Conservation (phyloP, 2,329 filamentous ascomycete genomes). For the Pseudogymnoascus sp. region DNA sequence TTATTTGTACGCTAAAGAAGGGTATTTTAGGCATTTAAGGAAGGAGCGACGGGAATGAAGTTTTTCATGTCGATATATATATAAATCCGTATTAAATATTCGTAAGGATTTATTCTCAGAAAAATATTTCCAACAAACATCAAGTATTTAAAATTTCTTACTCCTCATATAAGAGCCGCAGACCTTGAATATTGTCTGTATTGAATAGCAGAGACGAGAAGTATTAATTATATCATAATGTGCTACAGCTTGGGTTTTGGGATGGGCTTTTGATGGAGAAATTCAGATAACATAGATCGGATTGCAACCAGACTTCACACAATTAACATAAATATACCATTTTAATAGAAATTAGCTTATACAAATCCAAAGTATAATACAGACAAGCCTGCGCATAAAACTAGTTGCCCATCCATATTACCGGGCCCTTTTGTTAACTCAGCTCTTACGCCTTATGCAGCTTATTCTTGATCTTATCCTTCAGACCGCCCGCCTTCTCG, state of each 20-base stretch:
- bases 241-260: not conserved
- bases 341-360: not conserved
- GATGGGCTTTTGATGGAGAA: not conserved
- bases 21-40: not conserved
- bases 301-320: not conserved
- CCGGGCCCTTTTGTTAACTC: not conserved
- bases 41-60: not conserved
- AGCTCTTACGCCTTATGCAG: conserved; percentile 39
- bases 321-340: not conserved
- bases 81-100: too few species aligned
- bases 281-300: not conserved
- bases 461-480: conserved; percentile 63
- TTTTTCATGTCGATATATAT: too few species aligned
- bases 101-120: too few species aligned
- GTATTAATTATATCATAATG: not conserved
- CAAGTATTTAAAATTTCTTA: too few species aligned
- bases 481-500: conserved; percentile 39
- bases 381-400: not conserved
- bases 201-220: not conserved
- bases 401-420: not conserved
- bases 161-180: not conserved
- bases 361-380: not conserved
- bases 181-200: not conserved
- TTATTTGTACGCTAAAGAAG: not conserved
- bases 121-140: too few species aligned